phyloP scores from a whole-genome alignment of 2,329 filamentous ascomycete genomes.

The Colletotrichum chrysophilum region DNA sequence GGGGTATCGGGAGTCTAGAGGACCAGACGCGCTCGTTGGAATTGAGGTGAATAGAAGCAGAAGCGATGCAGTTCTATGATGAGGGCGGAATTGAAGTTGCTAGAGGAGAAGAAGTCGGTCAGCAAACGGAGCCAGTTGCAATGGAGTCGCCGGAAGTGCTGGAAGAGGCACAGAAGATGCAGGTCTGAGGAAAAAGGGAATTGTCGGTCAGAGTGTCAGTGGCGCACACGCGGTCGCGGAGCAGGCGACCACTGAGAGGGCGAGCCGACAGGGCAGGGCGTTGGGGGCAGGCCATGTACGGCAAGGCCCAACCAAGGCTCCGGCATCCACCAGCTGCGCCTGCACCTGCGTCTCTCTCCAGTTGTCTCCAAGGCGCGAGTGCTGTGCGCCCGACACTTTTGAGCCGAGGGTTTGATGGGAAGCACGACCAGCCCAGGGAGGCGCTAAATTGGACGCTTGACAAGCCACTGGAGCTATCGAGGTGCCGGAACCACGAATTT shows the following conservation, averaged over 20 bases:
- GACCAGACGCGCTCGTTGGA: background rate
- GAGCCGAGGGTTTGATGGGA: background rate
- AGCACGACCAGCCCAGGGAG: background rate
- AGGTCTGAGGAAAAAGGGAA: slow-evolving; percentile 11
- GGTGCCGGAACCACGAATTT: slow-evolving; percentile 3
- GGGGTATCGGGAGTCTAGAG: background rate
- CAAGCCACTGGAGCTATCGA: slow-evolving; percentile 2
- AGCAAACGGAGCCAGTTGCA: background rate
- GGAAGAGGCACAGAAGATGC: slow-evolving; percentile 11
- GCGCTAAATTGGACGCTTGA: slow-evolving; percentile 14
- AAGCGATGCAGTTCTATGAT: slow-evolving; percentile 5
- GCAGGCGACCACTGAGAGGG: slow-evolving; percentile 11
- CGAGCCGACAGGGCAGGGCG: background rate
- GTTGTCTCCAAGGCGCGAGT: background rate
- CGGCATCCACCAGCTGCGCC: background rate
- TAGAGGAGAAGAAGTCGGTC: background rate
- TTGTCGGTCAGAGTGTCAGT: slow-evolving; percentile 21
- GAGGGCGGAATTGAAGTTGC: background rate
- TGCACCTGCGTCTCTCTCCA: background rate
- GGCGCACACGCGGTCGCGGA: slow-evolving; percentile 14
- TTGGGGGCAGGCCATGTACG: background rate
- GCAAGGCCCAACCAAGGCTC: background rate
- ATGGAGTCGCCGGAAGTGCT: slow-evolving; percentile 2
- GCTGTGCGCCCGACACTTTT: background rate
- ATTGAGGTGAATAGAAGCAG: background rate